Base-by-base conservation (phyloP, 2,329 filamentous ascomycete genomes). In the Albifimbria verrucaria region DNA sequence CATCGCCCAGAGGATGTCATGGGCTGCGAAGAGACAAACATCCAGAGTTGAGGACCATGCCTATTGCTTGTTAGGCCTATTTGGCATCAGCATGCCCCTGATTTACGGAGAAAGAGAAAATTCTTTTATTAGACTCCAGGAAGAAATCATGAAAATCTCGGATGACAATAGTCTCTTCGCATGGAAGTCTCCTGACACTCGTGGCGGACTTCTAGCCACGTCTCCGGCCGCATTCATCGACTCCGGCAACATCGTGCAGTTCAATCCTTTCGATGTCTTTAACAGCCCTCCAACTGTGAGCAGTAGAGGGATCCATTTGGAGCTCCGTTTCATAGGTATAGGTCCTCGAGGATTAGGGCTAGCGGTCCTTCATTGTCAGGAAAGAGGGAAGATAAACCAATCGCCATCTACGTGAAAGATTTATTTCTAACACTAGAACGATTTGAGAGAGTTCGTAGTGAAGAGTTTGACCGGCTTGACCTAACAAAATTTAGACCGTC, bases 101-200 rank as follows among this genome's bases (percentile, higher is more conserved):
- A 46, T 61, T 1, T 62, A 62, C 36, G 60, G 56, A 9, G 60
- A 62, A 28, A 60, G 61, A 0, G 53, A 58, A 2, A 57, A 51
- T 20, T 61, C 62, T 0, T 64, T 65, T 25, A 51, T 62, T 22
- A 56, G 62, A 4, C 51, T 64, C 28, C 62, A 65, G n/a, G 60
- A 64, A 44, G 59, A 64, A 42, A 62, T 64, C 2, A 45, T 64
- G 2, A 57, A 57, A 15, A 52, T 57, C 15, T 57, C 55, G 7
- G 55, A 63, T 28, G 59, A 62, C 23, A 49, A 60, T 5, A 55
- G 55, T 2, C 53, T 59, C 45, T 56, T 59, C n/a, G n/a, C n/a
- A n/a, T n/a, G n/a, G 26, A 32, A 32, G 26, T 32, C 26, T 12
- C 3, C 10, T 1, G 0, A 6, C 4, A 3, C 28, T 3, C 18